phyloP scores from a whole-genome alignment of 116 monocot genomes.

The Papilionanthe hybrid region DNA sequence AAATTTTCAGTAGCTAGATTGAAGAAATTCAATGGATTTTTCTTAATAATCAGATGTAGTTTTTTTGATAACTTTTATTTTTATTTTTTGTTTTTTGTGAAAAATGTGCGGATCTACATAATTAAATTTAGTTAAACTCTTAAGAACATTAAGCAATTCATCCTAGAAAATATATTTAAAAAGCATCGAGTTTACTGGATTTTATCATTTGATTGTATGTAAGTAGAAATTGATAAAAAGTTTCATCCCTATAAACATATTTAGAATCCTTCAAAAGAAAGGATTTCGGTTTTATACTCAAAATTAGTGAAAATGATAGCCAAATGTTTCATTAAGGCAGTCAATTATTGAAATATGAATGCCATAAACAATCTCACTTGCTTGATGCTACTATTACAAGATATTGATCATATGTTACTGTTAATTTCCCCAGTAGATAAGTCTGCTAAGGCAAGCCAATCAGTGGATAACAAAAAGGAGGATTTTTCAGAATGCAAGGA shows the following conservation, averaged over 20 bases:
- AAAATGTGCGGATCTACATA: background rate
- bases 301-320: no score
- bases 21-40: background rate
- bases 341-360: no score
- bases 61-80: background rate
- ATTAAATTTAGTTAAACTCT: background rate
- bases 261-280: background rate
- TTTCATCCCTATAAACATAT: background rate
- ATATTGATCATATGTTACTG: background rate
- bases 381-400: background rate
- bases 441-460: background rate
- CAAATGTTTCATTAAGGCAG: no score
- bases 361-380: background rate
- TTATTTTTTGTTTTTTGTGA: background rate
- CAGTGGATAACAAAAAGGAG: constrained; percentile 15
- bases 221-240: background rate
- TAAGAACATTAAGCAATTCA: background rate
- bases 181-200: background rate
- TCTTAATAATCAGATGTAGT: background rate
- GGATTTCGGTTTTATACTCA: no score
- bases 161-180: background rate
- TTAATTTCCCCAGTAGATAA: background rate
- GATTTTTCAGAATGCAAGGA: constrained; percentile 14
- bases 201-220: background rate
- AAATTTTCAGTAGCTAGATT: background rate